A percentile compares a stretch with the other conserved stretches of the same genome.
Evolutionary conservation across 2,329 filamentous ascomycete species (phyloP).

Genomic region (Mycosphaerella sp.): DNA sequence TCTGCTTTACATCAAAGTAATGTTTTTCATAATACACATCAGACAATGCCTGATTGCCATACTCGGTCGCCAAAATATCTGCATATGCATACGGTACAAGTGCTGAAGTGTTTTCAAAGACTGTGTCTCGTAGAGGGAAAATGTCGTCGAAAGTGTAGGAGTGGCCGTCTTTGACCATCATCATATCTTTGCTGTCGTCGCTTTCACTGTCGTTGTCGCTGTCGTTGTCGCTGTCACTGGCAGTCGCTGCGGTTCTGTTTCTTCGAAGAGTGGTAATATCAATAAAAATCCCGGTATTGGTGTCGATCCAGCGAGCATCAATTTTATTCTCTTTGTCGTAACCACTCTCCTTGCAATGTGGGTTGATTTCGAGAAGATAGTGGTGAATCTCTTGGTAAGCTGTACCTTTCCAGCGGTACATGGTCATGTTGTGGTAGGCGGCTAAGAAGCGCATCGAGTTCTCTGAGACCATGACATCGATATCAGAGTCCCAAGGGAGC

Average conservation of each 20-base stretch:
- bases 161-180: conserved; percentile 55
- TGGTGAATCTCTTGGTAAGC: conserved; percentile 9
- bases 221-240: conserved; percentile 17
- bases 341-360: conserved; percentile 45
- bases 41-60: conserved; percentile 46
- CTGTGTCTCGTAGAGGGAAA: conserved; percentile 50
- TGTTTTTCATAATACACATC: conserved; percentile 43
- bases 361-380: conserved; percentile 56
- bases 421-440: conserved; percentile 56
- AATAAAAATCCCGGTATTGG: conserved; percentile 53
- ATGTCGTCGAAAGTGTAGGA: conserved; percentile 49
- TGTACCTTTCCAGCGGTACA: conserved; percentile 39
- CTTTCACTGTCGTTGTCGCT: conserved; percentile 18
- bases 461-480: conserved; percentile 55
- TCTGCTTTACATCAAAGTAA: conserved; percentile 34
- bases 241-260: conserved; percentile 34
- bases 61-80: conserved; percentile 50
- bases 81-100: conserved; percentile 53
- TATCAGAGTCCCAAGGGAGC: conserved; percentile 56
- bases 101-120: conserved; percentile 49
- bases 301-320: conserved; percentile 57
- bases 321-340: conserved; percentile 50
- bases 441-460: conserved; percentile 51
- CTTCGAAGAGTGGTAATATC: conserved; percentile 54
- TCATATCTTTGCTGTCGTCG: conserved; percentile 39